Conservation (phyloP, 1,284 basidiomycete species). For the Microbotryomycetes sp. region DNA sequence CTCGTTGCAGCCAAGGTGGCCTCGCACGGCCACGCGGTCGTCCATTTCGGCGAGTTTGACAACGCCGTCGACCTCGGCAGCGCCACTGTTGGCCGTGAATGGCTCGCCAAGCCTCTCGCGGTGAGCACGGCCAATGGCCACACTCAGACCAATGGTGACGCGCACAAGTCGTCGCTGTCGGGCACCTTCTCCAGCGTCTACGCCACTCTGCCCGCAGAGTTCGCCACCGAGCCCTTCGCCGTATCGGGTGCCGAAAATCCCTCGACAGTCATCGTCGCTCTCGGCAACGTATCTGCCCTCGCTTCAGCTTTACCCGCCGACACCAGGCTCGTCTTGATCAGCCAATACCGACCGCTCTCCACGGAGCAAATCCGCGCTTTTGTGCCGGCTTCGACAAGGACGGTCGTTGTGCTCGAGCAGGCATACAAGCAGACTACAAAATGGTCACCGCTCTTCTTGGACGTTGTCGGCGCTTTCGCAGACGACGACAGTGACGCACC, state of each 20-base stretch:
- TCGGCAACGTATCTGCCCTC: constrained; percentile 51
- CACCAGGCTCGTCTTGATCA: constrained; percentile 60
- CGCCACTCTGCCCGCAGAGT: constrained; percentile 6
- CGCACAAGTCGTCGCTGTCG: not conserved
- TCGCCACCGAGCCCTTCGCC: constrained; percentile 3
- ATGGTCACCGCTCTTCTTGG: constrained; percentile 82
- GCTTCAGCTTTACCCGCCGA: constrained; percentile 47
- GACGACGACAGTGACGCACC: constrained; percentile 44
- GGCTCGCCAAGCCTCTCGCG: constrained; percentile 1
- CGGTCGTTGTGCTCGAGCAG: constrained; percentile 79
- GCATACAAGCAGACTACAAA: constrained; percentile 66
- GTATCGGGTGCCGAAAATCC: constrained; percentile 13
- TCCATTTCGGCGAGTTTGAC: constrained; percentile 34
- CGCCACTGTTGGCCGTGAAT: not conserved
- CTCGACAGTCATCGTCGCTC: constrained; percentile 52
- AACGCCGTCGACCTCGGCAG: not conserved
- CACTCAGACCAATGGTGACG: constrained; percentile 5
- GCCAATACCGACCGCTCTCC: constrained; percentile 68
- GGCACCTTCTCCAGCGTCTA: constrained; percentile 17
- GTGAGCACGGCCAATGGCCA: constrained; percentile 24
- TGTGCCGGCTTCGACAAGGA: constrained; percentile 59
- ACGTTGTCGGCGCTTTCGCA: constrained; percentile 62
- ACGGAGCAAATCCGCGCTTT: constrained; percentile 55
- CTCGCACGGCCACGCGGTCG: constrained; percentile 34
- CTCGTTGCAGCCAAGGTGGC: constrained; percentile 40